Percentiles rank a stretch among this genome's conserved stretches.
Conservation (phyloP, 164 flowering plant species). For the Akebia trifoliata region DNA sequence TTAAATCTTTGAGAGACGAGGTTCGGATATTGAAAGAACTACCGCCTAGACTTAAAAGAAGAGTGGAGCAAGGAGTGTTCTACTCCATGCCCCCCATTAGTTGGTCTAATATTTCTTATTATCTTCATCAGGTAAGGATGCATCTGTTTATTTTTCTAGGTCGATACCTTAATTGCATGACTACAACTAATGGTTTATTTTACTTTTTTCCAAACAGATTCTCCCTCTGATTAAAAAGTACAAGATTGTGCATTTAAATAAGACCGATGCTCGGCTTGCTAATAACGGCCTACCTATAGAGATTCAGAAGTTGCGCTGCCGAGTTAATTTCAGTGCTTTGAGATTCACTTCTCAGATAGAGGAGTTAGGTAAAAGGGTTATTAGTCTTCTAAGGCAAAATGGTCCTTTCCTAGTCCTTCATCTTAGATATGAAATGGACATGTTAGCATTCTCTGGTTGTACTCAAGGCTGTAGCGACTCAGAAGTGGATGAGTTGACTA, state of each 20-base stretch:
- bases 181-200: neutral
- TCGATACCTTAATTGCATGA: neutral
- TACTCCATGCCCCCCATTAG: slow-evolving; percentile 74
- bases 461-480: slow-evolving; percentile 67
- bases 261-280: slow-evolving; percentile 80
- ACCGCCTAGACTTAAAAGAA: slow-evolving; percentile 62
- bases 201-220: slow-evolving; percentile 37
- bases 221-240: slow-evolving; percentile 71
- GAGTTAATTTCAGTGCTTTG: slow-evolving; percentile 67
- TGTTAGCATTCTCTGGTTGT: slow-evolving; percentile 92
- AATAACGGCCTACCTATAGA: slow-evolving; percentile 67
- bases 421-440: slow-evolving; percentile 91
- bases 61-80: slow-evolving; percentile 46
- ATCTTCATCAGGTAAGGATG: slow-evolving; percentile 49
- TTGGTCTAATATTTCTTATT: slow-evolving; percentile 84
- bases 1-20: slow-evolving; percentile 74
- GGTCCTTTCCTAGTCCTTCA: slow-evolving; percentile 89
- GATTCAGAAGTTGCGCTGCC: slow-evolving; percentile 76
- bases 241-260: slow-evolving; percentile 71
- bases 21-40: slow-evolving; percentile 69
- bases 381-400: slow-evolving; percentile 52
- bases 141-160: neutral
- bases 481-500: slow-evolving; percentile 74
- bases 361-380: slow-evolving; percentile 70
- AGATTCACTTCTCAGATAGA: slow-evolving; percentile 76